These are phyloP conservation scores for Citrus hindsii DNA, from an alignment of 345 rosid genomes.

Conservation along the genomic window DNA sequence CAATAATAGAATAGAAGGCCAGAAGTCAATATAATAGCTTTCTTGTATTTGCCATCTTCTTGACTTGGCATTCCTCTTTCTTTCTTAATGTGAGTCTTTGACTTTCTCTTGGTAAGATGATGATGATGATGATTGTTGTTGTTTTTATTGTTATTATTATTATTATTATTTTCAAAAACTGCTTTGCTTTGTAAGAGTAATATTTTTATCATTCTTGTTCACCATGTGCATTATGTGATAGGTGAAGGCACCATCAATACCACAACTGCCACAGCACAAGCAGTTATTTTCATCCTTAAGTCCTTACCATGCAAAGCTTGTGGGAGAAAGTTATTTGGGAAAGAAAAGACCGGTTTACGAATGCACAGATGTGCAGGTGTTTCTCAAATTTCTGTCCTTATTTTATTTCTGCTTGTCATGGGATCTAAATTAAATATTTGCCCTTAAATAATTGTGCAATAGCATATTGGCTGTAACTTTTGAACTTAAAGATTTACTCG, in stretches of 20 bases:
- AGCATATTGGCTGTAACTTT: background rate
- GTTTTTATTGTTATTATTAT: too few relatives aligned
- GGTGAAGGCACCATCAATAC: conserved; percentile 73
- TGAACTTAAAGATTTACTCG: background rate
- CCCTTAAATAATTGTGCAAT: background rate
- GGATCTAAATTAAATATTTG: background rate
- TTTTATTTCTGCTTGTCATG: background rate
- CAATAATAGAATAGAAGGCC: background rate
- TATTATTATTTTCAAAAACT: background rate
- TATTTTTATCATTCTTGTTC: conserved; percentile 1
- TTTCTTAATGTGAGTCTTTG: background rate
- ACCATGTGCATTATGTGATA: conserved; percentile 21
- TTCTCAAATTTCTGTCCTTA: conserved; percentile 10
- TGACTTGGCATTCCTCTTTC: background rate
- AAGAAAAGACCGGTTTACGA: conserved; percentile 82
- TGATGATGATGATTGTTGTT: too few relatives aligned
- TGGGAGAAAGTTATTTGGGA: conserved; percentile 90
- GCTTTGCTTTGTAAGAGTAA: background rate
- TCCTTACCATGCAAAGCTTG: conserved; percentile 80
- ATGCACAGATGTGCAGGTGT: conserved; percentile 84
- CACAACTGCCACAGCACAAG: conserved; percentile 78
- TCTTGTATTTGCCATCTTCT: background rate
- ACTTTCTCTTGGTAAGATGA: background rate
- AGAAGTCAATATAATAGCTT: background rate
- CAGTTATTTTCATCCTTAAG: conserved; percentile 64